Base-by-base conservation (phyloP, 2,329 filamentous ascomycete genomes). In the Colletotrichum higginsianum region DNA sequence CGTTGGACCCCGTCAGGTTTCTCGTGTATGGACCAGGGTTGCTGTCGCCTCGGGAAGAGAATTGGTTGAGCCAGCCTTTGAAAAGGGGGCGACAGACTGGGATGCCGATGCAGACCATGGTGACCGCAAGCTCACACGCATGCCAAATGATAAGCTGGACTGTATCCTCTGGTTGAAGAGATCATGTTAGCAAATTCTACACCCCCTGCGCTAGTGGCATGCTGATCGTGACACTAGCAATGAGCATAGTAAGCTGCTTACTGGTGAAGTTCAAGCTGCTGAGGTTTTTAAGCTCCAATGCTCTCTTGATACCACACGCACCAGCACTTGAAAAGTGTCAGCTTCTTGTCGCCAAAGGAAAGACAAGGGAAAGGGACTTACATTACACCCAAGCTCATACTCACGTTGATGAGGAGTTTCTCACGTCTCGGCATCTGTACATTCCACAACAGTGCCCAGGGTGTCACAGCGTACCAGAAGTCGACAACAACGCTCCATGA, bases 371-470 rank as follows among this genome's bases (percentile, higher is more conserved):
- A 30, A n/a, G 23, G 15, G 12, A 67, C 67, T 47, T 49, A 73
- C 82, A 85, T 81, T 6, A 85, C 74, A 6, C 84, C 84, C 4
- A 85, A 73, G 55, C 84, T 85, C 53, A 86, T 80, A 62, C 83
- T 82, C 23, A 77, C 75, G 0, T 83, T 79, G 11, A 86, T 80
- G n/a, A 84, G 78, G 30, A 84, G 78, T 75, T 85, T 86, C 52
- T 86, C 84, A 18, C 82, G 79, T n/a, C 76, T 80, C 16, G 82
- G 81, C 82, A 86, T 86, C 42, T 83, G 81, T 9, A 86, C 71
- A 0, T 80, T 79, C 82, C 84, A 85, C 26, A 86, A 80, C 9
- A 86, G 78, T 1, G 83, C 77, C 83, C 84, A 86, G 0, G 84
- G 84, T 5, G 85, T 82, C 0, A 78, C 66, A 56, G 82, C 82